Conservation (phyloP, 768 basidiomycete genomes). For the Hysterangium stoloniferum region DNA sequence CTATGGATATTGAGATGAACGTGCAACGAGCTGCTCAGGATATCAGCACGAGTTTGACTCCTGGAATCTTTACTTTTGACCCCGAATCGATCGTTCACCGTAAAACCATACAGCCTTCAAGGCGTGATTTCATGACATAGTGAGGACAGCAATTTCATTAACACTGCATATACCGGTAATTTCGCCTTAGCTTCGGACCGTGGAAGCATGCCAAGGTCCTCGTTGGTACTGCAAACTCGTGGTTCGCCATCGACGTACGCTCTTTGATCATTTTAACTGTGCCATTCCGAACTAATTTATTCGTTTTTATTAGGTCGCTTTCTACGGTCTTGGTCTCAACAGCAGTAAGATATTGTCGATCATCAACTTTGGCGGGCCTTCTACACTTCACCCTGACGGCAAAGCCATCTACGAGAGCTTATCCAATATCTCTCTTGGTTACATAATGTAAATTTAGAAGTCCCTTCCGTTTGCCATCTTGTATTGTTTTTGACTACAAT, state of each 20-base stretch:
- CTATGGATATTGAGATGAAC: constrained; percentile 43
- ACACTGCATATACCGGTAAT: background rate
- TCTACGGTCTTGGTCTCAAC: constrained; percentile 45
- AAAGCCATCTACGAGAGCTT: constrained; percentile 21
- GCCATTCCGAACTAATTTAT: background rate
- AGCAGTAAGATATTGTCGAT: constrained; percentile 33
- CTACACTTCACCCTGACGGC: background rate
- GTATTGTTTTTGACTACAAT: background rate
- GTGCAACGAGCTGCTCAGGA: constrained; percentile 35
- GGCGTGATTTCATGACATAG: constrained; percentile 28
- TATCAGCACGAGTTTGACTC: constrained; percentile 30
- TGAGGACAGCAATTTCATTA: background rate
- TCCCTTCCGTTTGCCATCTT: background rate
- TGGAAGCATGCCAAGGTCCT: constrained; percentile 34
- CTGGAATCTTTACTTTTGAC: constrained; percentile 23
- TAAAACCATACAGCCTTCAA: constrained; percentile 31
- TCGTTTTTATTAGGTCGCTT: constrained; percentile 27
- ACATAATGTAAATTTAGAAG: constrained; percentile 19
- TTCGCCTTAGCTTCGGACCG: constrained; percentile 22
- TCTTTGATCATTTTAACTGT: background rate
- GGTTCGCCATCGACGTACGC: constrained; percentile 29
- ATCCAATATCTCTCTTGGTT: constrained; percentile 25
- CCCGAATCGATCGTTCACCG: constrained; percentile 23
- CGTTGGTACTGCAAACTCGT: constrained; percentile 31
- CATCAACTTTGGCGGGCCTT: constrained; percentile 15